These are phyloP conservation scores for Articulospora tetracladia DNA, from an alignment of 495 filamentous ascomycete genomes.

Conservation along the genomic window DNA sequence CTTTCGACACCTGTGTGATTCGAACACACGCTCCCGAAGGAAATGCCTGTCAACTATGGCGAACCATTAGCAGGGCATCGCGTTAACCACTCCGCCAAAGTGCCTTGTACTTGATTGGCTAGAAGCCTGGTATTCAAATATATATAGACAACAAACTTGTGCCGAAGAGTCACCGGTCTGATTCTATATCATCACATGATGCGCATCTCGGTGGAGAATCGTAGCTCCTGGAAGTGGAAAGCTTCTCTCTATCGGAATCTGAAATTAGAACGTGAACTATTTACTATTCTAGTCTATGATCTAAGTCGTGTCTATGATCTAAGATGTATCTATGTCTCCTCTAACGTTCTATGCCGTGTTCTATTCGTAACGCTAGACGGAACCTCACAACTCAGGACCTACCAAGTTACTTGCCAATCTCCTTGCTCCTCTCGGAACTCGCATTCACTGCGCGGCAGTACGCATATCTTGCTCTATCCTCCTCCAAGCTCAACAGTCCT, in stretches of 20 bases:
- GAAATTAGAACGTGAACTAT: no score
- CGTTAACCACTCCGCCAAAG: conserved; percentile 16
- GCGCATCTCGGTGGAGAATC: no score
- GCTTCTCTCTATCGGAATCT: no score
- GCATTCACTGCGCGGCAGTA: conserved; percentile 59
- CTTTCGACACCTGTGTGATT: conserved; percentile 15
- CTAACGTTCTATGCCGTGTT: no score
- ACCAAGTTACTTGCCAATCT: no score
- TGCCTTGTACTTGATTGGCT: conserved; percentile 1
- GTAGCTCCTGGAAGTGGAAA: no score
- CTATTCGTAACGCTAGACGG: no score
- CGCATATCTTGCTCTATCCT: conserved; percentile 64
- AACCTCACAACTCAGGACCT: no score
- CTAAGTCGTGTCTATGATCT: no score
- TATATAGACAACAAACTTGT: neutral
- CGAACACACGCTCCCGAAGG: conserved; percentile 17
- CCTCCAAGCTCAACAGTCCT: conserved; percentile 70
- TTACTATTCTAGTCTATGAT: no score
- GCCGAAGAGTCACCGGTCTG: neutral
- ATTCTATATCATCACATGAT: no score
- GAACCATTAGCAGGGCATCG: conserved; percentile 11
- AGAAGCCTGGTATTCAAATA: neutral
- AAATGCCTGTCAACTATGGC: conserved; percentile 8
- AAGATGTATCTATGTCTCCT: no score
- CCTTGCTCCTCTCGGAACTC: conserved; percentile 16